Base-by-base conservation (phyloP, 257 asterid species). In the Plantago ovata region DNA sequence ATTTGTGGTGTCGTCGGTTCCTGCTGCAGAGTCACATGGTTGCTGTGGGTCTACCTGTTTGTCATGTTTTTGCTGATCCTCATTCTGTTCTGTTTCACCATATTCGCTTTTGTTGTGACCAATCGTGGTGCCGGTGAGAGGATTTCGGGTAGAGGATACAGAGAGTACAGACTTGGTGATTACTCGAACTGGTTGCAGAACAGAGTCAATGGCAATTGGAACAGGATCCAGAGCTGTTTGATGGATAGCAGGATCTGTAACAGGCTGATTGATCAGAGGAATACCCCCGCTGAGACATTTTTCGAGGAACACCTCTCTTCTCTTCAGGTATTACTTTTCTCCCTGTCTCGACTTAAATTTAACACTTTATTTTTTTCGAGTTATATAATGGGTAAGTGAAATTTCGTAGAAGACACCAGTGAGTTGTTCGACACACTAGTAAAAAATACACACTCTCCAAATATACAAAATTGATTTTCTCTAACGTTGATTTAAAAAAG, bases 61-160 rank as follows among this genome's bases (percentile, higher is more conserved):
- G 84, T 77, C 38, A 77, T 80, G 84, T 80, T 80, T 21, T 59
- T 80, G 14, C 53, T 80, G 60, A 77, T 80, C 22, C 9, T 80
- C 22, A 3, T 75, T 0, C 65, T 80, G 4, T 69, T 75, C 24
- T 61, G 79, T 59, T 75, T 77, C 65, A 78, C 84, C 0, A 80
- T 77, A 13, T 80, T 80, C 46, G 79, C 82, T 9, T 81, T 81
- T 39, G 89, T 81, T 15, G 89, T 81, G 7, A 81, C 85, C 12
- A 81, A 78, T 39, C 78, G 66, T 45, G 89, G 89, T 10, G 89
- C 81, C 47, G 89, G 89, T 3, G 65, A 78, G 15, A 63, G 16
- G 0, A 0, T 81, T 6, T 57, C 79, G 14, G 77, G 64, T 6
- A 75, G 10, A 57, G 89, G 89, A 28, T 81, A 81, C 21, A 73